These are phyloP conservation scores for Panus rudis DNA, from an alignment of 768 basidiomycete species.

Conservation along the genomic window DNA sequence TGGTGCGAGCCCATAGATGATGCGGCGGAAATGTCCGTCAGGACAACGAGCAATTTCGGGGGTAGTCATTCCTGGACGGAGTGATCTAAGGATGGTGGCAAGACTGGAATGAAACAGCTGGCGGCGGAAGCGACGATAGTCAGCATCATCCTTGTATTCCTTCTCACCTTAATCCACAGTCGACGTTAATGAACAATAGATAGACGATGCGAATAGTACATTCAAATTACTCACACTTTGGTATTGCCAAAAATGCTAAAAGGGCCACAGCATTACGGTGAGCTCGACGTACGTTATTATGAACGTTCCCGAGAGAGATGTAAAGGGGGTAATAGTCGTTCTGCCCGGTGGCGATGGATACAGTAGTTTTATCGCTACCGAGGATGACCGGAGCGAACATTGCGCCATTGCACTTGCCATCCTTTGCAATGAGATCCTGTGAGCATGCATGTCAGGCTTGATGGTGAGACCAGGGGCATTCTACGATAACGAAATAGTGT, in stretches of 20 bases:
- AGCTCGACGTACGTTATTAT: constrained; percentile 8
- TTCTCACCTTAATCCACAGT: neutral
- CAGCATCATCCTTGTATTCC: neutral
- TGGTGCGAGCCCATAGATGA: constrained; percentile 21
- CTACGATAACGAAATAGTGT: neutral
- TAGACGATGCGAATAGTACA: neutral
- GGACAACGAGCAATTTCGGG: constrained; percentile 14
- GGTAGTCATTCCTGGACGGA: constrained; percentile 10
- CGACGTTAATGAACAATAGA: neutral
- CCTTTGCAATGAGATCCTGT: constrained; percentile 18
- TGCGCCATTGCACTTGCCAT: constrained; percentile 4
- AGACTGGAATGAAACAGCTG: constrained; percentile 12
- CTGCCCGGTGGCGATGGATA: constrained; percentile 12
- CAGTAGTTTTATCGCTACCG: constrained; percentile 14
- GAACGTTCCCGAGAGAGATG: constrained; percentile 8
- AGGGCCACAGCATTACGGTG: constrained; percentile 8
- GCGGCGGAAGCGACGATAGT: constrained; percentile 8
- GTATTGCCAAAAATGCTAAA: constrained; percentile 11
- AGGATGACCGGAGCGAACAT: constrained; percentile 8
- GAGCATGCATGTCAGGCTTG: neutral
- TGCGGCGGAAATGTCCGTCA: constrained; percentile 21
- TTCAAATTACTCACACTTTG: constrained; percentile 1
- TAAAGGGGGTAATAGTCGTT: constrained; percentile 12
- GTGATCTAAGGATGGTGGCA: constrained; percentile 5
- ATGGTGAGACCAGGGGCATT: constrained; percentile 9